These are phyloP conservation scores for Platismatia glauca DNA, from an alignment of 495 filamentous ascomycete genomes.

Conservation along the genomic window DNA sequence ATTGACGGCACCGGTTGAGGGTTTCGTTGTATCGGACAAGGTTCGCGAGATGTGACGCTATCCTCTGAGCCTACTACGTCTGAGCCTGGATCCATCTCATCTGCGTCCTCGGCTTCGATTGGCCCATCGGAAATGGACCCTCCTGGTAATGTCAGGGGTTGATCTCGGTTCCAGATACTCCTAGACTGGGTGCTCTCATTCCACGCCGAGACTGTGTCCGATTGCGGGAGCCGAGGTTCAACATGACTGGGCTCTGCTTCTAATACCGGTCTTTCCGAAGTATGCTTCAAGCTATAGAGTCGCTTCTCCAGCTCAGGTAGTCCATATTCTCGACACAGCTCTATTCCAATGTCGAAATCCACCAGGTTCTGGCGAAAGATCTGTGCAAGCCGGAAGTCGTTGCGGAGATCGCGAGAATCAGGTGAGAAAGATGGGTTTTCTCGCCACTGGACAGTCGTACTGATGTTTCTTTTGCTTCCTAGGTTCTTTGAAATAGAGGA, in stretches of 20 bases:
- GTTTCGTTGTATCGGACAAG: background rate
- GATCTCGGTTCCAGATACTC: background rate
- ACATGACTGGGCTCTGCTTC: background rate
- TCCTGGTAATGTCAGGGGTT: background rate
- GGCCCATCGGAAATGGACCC: background rate
- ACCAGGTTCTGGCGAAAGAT: background rate
- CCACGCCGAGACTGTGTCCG: background rate
- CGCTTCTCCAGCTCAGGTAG: conserved; percentile 2
- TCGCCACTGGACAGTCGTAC: background rate
- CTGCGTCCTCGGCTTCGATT: background rate
- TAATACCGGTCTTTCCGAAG: background rate
- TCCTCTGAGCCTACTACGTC: background rate
- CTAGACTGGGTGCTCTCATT: background rate
- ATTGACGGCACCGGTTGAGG: background rate
- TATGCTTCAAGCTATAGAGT: background rate
- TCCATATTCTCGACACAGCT: background rate
- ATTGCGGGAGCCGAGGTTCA: background rate
- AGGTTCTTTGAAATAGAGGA: background rate
- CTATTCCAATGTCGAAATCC: conserved; percentile 3
- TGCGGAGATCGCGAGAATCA: background rate
- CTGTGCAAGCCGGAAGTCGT: background rate
- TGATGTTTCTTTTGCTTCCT: background rate
- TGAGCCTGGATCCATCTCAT: background rate
- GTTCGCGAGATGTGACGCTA: background rate
- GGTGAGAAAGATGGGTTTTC: background rate